phyloP scores from a whole-genome alignment of 805 yeast species.

The Teunomyces funiuensis region DNA sequence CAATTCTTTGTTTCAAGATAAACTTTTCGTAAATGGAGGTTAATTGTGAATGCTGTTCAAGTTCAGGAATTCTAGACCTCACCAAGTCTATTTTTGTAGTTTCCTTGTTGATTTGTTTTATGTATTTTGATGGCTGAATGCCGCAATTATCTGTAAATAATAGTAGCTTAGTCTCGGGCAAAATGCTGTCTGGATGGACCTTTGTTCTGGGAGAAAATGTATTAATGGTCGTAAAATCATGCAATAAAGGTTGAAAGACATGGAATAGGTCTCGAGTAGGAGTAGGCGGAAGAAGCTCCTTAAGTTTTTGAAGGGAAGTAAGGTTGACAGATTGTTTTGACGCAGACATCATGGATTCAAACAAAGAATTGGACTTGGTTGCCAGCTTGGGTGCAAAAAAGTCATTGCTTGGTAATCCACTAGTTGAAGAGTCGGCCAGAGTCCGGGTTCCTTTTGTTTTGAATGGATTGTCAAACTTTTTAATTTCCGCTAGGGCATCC shows the following conservation, averaged over 20 bases:
- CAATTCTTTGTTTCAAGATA: constrained; percentile 2
- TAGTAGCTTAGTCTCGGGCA: neutral
- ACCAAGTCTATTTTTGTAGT: constrained; percentile 3
- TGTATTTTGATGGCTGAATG: neutral
- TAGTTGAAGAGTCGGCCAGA: neutral
- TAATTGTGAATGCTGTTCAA: constrained; percentile 10
- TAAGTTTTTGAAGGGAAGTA: constrained; percentile 31
- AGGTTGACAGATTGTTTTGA: constrained; percentile 23
- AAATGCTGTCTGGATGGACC: neutral
- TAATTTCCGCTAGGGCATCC: constrained; percentile 23
- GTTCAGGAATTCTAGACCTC: constrained; percentile 11
- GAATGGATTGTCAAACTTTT: constrained; percentile 28
- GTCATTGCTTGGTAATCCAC: neutral
- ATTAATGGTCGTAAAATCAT: neutral
- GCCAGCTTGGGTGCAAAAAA: constrained; percentile 7
- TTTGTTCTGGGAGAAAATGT: neutral
- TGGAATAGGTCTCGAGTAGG: constrained; percentile 32
- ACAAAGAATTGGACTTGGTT: constrained; percentile 24
- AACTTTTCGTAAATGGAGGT: constrained; percentile 12
- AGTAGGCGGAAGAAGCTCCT: constrained; percentile 31
- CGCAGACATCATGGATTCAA: constrained; percentile 41
- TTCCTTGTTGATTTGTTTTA: neutral
- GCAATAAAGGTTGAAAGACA: constrained; percentile 16
- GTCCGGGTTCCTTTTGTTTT: constrained; percentile 24
- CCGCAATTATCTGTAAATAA: neutral